Base-by-base conservation (phyloP, 805 yeast genomes). In the Kluyveromyces nonfermentans region DNA sequence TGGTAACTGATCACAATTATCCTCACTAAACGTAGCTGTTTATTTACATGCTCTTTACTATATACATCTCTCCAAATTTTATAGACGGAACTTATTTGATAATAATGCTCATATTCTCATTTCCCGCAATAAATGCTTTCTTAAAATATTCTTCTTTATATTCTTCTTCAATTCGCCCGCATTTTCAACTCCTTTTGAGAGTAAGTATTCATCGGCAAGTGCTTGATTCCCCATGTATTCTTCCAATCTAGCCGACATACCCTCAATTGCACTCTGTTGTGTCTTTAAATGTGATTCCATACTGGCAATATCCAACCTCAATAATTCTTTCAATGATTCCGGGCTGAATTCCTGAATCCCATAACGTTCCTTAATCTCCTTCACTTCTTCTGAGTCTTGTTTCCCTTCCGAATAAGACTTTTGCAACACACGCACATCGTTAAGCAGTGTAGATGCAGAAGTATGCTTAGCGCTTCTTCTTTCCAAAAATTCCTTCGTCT, bases 81-180 rank as follows among this genome's bases (percentile, higher is more conserved):
- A 16, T 33, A 18, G 20, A 16, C 28, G 28, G 9, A 37, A 46
- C 33, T 15, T 40, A 28, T 16, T 34, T 22, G 35, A 16, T 30
- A 21, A 31, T 41, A 28, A 48, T 28, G 31, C 37, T 45, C 40
- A 42, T 48, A 42, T 32, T 36, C 43, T 43, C 45, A 54, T 34
- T 25, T 58, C 56, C 43, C 50, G 51, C 34, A 60, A 34, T 21
- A 78, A 65, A 59, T 73, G 80, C 63, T 83, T 85, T 59, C 87
- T 74, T 53, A 85, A 62, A 37, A 85, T 63, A 62, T 88, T 88
- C 68, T 84, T 85, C 57, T 72, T 78, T 18, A 80, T 77, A 60
- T 72, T 71, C 41, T 67, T 68, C 57, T 75, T 73, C 49, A 74
- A 52, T 21, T 46, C 33, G 16, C 67, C 63, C 7, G 75, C 73